Conservation (phyloP, 2,329 filamentous ascomycete genomes). For the Pseudogymnoascus sp. region DNA sequence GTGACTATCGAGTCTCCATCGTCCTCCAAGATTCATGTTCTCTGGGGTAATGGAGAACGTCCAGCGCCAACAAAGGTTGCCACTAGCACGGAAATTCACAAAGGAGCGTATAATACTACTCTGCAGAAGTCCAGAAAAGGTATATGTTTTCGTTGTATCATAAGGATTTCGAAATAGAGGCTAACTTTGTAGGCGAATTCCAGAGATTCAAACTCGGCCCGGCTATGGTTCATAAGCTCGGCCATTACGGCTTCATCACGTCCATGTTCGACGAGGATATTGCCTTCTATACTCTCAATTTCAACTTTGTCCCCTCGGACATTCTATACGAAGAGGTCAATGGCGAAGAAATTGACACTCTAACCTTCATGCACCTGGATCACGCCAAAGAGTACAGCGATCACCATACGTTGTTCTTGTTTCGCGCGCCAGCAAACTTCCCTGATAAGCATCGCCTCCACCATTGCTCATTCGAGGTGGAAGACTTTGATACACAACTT, state of each 20-base stretch:
- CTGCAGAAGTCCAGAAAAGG: background rate
- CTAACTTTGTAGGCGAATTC: constrained; percentile 24
- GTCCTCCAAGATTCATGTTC: constrained; percentile 8
- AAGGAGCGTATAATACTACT: constrained; percentile 10
- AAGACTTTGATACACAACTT: constrained; percentile 64
- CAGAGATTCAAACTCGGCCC: constrained; percentile 30
- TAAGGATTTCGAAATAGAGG: too few relatives aligned
- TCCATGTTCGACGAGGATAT: constrained; percentile 31
- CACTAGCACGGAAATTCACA: background rate
- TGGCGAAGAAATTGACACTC: too few relatives aligned
- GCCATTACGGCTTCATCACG: constrained; percentile 35
- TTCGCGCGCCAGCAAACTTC: too few relatives aligned
- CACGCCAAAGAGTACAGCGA: constrained; percentile 41
- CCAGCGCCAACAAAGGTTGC: background rate
- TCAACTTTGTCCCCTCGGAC: constrained; percentile 39
- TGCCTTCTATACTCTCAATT: constrained; percentile 34
- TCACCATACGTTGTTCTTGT: constrained; percentile 38
- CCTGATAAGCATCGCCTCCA: too few relatives aligned
- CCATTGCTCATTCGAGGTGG: constrained; percentile 59
- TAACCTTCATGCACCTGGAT: constrained; percentile 48
- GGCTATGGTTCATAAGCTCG: constrained; percentile 32
- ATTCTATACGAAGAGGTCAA: background rate
- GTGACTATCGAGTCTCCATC: constrained; percentile 23
- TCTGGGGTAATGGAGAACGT: constrained; percentile 8
- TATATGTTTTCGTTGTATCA: background rate